Evolutionary conservation across 1,284 basidiomycete species (phyloP).

Genomic region (Sphaerobolus stellatus): DNA sequence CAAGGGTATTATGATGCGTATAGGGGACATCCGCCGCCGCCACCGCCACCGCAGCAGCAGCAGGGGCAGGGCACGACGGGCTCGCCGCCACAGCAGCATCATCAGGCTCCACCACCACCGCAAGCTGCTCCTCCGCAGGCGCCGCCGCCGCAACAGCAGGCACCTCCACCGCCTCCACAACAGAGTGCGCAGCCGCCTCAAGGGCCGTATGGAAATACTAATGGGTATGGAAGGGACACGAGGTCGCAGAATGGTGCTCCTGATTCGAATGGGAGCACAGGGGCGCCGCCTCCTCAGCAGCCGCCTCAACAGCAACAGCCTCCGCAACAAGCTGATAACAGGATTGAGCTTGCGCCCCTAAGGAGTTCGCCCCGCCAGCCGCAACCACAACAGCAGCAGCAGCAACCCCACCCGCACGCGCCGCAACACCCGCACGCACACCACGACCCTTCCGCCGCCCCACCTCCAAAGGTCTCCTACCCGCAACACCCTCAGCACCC

Average conservation of each 20-base stretch:
- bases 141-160: neutral
- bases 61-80: constrained; percentile 25
- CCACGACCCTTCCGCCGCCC: neutral
- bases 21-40: neutral
- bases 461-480: too few species aligned
- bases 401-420: neutral
- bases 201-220: neutral
- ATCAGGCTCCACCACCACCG: constrained; percentile 26
- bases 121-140: constrained; percentile 25
- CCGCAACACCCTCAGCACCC: neutral
- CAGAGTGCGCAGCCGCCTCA: neutral
- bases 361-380: constrained; percentile 1
- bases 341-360: neutral
- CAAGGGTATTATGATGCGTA: neutral
- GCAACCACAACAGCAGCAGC: constrained; percentile 13
- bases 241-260: neutral
- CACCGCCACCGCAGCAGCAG: constrained; percentile 19
- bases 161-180: neutral
- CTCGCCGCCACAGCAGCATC: constrained; percentile 20
- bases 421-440: neutral
- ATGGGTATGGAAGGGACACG: neutral
- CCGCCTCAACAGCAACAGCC: neutral
- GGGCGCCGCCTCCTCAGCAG: constrained; percentile 11
- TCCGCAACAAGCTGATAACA: neutral
- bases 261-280: neutral